phyloP scores from a whole-genome alignment of 352 stramenopile genomes.

The Globisporangium okanoganense region DNA sequence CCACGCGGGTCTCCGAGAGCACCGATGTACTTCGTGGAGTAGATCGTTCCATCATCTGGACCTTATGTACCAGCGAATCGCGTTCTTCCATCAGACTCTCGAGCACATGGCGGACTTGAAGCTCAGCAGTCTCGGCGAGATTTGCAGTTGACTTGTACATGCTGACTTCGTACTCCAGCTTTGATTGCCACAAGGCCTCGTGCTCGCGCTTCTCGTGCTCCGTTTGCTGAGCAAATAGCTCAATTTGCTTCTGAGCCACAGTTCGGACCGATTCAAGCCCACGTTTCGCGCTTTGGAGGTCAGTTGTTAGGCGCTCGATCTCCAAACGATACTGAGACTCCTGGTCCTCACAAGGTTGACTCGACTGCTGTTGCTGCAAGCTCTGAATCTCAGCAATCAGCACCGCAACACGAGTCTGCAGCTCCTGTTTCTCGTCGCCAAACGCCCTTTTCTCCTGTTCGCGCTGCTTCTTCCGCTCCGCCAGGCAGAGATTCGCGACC shows the following conservation, averaged over 20 bases:
- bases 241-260: neutral
- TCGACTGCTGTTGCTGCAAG: constrained; percentile 1
- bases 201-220: neutral
- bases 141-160: constrained; percentile 12
- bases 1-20: constrained; percentile 32
- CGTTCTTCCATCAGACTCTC: constrained; percentile 20
- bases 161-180: constrained; percentile 6
- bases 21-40: constrained; percentile 14
- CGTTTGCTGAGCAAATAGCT: neutral
- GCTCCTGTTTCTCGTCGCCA: constrained; percentile 20
- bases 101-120: constrained; percentile 11
- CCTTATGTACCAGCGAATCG: constrained; percentile 17
- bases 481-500: constrained; percentile 66
- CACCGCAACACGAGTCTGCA: constrained; percentile 18
- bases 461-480: constrained; percentile 63
- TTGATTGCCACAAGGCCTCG: neutral
- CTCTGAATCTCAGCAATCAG: constrained; percentile 10
- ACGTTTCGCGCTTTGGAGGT: constrained; percentile 9
- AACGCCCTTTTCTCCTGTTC: constrained; percentile 32
- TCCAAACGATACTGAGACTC: neutral
- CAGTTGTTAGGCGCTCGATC: neutral
- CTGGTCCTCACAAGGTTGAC: neutral
- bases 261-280: neutral
- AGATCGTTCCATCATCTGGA: constrained; percentile 11
- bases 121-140: constrained; percentile 11